phyloP scores from a whole-genome alignment of 345 rosid species.

The Theobroma cacao region DNA sequence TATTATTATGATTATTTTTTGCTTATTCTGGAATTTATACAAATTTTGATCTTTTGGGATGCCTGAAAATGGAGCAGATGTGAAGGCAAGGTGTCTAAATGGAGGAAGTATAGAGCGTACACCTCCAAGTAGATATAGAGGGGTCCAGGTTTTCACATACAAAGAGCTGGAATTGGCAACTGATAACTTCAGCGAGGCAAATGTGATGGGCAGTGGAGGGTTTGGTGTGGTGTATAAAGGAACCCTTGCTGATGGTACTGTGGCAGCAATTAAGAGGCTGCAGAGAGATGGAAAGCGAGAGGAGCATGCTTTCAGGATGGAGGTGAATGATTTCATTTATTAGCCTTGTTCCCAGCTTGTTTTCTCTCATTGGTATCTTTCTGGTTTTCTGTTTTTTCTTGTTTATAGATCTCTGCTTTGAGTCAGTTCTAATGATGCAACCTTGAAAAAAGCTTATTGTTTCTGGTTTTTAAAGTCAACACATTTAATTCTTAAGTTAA shows the following conservation, averaged over 20 bases:
- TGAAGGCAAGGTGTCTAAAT: slow-evolving; percentile 52
- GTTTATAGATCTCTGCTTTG: no score
- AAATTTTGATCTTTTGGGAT: slow-evolving; percentile 1
- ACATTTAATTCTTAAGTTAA: not conserved
- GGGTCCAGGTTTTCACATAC: slow-evolving; percentile 83
- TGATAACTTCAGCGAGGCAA: slow-evolving; percentile 50
- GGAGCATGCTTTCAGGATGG: slow-evolving; percentile 80
- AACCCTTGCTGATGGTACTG: slow-evolving; percentile 62
- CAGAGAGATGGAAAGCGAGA: slow-evolving; percentile 62
- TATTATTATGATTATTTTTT: no score
- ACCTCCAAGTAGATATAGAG: slow-evolving; percentile 26
- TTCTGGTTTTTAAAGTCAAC: not conserved
- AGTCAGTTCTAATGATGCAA: not conserved
- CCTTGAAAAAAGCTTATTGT: not conserved
- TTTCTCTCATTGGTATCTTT: not conserved
- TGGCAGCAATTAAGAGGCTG: slow-evolving; percentile 73
- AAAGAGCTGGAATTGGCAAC: slow-evolving; percentile 77
- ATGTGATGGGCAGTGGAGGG: slow-evolving; percentile 61
- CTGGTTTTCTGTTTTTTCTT: not conserved
- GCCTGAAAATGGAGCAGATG: slow-evolving; percentile 38
- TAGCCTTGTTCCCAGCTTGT: slow-evolving; percentile 18
- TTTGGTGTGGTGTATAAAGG: slow-evolving; percentile 76
- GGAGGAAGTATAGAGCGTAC: slow-evolving; percentile 34
- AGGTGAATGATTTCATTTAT: slow-evolving; percentile 64
- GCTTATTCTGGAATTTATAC: not conserved